Conservation (phyloP, 2,329 filamentous ascomycete genomes). For the Trichoderma gracile region DNA sequence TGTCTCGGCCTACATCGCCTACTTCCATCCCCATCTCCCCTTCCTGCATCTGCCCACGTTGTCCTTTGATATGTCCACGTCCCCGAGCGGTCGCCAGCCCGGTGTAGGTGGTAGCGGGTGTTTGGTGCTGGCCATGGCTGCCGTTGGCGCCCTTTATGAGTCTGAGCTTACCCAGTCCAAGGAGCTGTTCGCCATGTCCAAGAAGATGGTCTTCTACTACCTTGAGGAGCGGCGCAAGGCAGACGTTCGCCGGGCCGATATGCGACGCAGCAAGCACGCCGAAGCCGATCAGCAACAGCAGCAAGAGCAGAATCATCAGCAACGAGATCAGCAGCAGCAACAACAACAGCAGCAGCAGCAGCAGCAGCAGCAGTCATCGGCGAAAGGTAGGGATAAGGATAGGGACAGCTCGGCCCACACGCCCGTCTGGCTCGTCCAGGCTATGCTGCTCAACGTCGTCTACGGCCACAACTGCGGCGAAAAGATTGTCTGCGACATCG, state of each 20-base stretch:
- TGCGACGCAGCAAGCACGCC: slow-evolving; percentile 53
- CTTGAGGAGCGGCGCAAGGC: slow-evolving; percentile 87
- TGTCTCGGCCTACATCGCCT: slow-evolving; percentile 84
- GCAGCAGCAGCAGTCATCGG: slow-evolving; percentile 21
- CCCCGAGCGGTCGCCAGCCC: slow-evolving; percentile 61
- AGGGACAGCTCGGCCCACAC: slow-evolving; percentile 69
- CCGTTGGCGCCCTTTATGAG: slow-evolving; percentile 82
- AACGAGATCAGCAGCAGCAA: slow-evolving; percentile 43
- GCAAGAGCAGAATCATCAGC: neutral
- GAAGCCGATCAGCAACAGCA: slow-evolving; percentile 44
- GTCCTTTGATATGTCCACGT: slow-evolving; percentile 79
- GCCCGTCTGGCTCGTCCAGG: slow-evolving; percentile 92
- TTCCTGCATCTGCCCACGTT: slow-evolving; percentile 90
- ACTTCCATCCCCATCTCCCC: slow-evolving; percentile 92
- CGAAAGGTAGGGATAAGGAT: slow-evolving; percentile 55
- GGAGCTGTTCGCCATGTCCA: slow-evolving; percentile 87
- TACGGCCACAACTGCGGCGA: slow-evolving; percentile 95
- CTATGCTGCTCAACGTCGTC: slow-evolving; percentile 93
- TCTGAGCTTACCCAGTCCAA: slow-evolving; percentile 76
- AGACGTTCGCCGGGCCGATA: slow-evolving; percentile 68
- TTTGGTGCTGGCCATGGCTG: slow-evolving; percentile 78
- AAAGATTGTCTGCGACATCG: slow-evolving; percentile 86
- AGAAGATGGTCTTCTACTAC: slow-evolving; percentile 92
- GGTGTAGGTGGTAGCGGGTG: slow-evolving; percentile 79
- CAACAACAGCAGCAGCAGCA: slow-evolving; percentile 28